A percentile compares a stretch with the other conserved stretches of the same genome.
phyloP scores from a whole-genome alignment of 495 filamentous ascomycete species.

The Emericellopsis terricola region DNA sequence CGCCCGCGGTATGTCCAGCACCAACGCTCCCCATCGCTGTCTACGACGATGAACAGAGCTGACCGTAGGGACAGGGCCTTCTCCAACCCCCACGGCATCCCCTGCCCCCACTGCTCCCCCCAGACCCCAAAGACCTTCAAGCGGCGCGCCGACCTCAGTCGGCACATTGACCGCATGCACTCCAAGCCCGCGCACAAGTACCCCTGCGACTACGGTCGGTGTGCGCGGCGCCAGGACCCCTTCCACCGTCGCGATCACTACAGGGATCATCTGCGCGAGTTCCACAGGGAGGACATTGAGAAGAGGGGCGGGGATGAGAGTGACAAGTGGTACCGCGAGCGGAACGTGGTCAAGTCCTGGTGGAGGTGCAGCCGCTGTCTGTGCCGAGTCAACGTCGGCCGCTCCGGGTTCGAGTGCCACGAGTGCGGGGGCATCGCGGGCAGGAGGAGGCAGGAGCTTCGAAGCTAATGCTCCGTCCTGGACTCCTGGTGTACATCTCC shows the following conservation, averaged over 20 bases:
- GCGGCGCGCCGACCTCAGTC: slow-evolving; percentile 27
- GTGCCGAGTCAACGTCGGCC: slow-evolving; percentile 11
- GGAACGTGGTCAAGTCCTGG: slow-evolving; percentile 11
- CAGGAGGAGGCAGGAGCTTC: slow-evolving; percentile 3
- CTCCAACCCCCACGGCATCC: no score
- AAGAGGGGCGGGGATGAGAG: slow-evolving; percentile 11
- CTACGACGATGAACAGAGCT: no score
- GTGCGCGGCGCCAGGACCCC: slow-evolving; percentile 14
- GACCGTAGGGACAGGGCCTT: no score
- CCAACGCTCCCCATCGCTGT: no score
- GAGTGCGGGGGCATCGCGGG: slow-evolving; percentile 14
- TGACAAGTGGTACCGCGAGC: slow-evolving; percentile 12
- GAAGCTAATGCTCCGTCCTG: neutral
- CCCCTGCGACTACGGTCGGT: slow-evolving; percentile 22
- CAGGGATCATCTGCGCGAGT: slow-evolving; percentile 30
- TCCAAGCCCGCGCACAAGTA: slow-evolving; percentile 11
- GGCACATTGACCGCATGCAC: slow-evolving; percentile 25
- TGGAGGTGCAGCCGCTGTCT: slow-evolving; percentile 23
- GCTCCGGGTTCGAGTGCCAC: slow-evolving; percentile 15
- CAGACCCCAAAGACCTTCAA: no score
- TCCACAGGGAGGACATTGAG: slow-evolving; percentile 29
- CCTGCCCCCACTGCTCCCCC: no score
- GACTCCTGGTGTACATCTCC: neutral
- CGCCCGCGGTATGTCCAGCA: no score
- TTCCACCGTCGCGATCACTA: slow-evolving; percentile 27